These are phyloP conservation scores for Phytopythium chamaehyphon DNA, from an alignment of 352 stramenopile genomes.

Conservation along the genomic window DNA sequence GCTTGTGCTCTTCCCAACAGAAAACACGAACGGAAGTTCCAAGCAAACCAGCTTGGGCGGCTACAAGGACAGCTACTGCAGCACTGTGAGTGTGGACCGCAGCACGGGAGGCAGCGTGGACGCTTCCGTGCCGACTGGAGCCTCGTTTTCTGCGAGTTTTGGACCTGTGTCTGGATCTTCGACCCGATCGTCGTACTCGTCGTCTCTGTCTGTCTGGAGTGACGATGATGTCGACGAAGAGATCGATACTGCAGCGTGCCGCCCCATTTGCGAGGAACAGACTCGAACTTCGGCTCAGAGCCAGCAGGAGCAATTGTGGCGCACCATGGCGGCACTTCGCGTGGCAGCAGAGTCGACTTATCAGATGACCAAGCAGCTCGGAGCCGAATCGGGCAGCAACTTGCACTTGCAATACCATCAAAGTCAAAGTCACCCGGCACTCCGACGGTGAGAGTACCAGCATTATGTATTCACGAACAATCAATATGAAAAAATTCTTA, in stretches of 20 bases:
- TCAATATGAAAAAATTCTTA: too few species aligned
- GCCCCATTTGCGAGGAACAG: constrained; percentile 1
- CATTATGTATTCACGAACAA: too few species aligned
- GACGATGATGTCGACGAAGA: constrained; percentile 8
- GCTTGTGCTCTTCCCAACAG: neutral
- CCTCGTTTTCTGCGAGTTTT: constrained; percentile 4
- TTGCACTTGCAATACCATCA: too few species aligned
- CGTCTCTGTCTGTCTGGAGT: constrained; percentile 5
- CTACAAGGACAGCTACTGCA: neutral
- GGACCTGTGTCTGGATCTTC: neutral
- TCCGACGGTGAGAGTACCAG: too few species aligned
- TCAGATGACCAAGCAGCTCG: constrained; percentile 39
- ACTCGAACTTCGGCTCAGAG: constrained; percentile 2
- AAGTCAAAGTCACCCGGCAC: too few species aligned
- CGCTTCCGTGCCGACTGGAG: neutral
- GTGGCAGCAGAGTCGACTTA: constrained; percentile 57
- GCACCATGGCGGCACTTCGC: constrained; percentile 52
- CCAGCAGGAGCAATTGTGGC: constrained; percentile 24
- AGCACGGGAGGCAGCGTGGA: neutral
- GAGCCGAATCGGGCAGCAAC: too few species aligned
- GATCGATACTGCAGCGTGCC: constrained; percentile 8
- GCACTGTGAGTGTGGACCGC: neutral
- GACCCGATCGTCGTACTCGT: constrained; percentile 6
- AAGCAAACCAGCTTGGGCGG: neutral
- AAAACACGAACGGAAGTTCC: too few species aligned